These are phyloP conservation scores for Nidularia sp. DNA, from an alignment of 768 basidiomycete species.

Conservation along the genomic window DNA sequence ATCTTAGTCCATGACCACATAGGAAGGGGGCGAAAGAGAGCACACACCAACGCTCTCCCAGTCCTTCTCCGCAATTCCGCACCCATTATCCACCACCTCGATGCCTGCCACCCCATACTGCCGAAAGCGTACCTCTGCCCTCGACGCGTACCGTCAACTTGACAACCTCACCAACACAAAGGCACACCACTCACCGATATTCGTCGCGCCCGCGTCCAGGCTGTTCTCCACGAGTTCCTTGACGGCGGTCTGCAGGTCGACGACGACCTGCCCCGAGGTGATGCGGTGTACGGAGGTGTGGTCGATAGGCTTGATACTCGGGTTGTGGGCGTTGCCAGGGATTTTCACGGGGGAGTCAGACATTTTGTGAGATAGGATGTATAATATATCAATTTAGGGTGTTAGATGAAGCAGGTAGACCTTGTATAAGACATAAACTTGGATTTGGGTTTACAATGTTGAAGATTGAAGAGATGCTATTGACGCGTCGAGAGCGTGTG, in stretches of 20 bases:
- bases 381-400: no score
- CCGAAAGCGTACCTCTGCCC: conserved; percentile 82
- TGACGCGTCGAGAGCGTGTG: no score
- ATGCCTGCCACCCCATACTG: conserved; percentile 79
- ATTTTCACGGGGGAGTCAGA: no score
- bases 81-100: conserved; percentile 92
- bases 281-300: conserved; percentile 77
- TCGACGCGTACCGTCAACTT: not conserved
- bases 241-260: conserved; percentile 89
- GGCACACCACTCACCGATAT: conserved; percentile 57
- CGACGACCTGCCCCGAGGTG: conserved; percentile 92
- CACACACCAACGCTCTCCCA: conserved; percentile 72
- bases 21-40: conserved; percentile 1
- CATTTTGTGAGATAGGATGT: no score
- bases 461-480: no score
- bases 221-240: conserved; percentile 98
- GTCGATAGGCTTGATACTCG: conserved; percentile 61
- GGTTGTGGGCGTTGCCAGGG: not conserved
- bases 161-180: not conserved
- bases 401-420: no score
- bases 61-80: conserved; percentile 76
- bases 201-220: conserved; percentile 87
- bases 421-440: no score
- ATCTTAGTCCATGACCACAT: not conserved
- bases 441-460: no score